A percentile compares a stretch with the other conserved stretches of the same genome.
Conservation (phyloP, 306 rosid species). For the Ochetophila trinervis region DNA sequence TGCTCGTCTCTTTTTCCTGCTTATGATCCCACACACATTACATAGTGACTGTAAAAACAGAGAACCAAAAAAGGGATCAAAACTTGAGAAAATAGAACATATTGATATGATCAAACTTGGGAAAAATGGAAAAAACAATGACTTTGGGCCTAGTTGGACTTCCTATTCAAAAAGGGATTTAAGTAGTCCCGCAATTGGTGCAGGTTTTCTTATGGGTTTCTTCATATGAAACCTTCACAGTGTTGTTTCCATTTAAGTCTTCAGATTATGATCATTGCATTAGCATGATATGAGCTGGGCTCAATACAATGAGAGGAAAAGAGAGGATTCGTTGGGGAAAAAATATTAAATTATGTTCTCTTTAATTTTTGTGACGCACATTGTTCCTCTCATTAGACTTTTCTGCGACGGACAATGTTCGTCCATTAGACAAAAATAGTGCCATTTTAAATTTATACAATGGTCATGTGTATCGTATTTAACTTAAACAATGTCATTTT, state of each 20-base stretch:
- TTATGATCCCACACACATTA: conserved; percentile 97
- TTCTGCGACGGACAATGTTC: no score
- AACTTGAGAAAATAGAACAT: not conserved
- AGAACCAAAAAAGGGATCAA: not conserved
- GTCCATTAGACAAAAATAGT: no score
- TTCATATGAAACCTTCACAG: conserved; percentile 44
- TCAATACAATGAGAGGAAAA: no score
- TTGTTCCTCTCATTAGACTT: no score
- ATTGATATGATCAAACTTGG: not conserved
- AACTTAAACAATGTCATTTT: no score
- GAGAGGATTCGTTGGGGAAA: no score
- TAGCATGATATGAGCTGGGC: no score
- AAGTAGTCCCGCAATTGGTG: conserved; percentile 89
- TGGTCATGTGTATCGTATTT: no score
- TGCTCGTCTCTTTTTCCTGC: conserved; percentile 92
- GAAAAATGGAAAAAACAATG: not conserved
- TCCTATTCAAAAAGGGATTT: conserved; percentile 96
- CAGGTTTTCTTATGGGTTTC: conserved; percentile 74
- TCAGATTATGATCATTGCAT: conserved; percentile 80
- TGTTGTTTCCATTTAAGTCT: conserved; percentile 41
- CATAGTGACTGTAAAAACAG: conserved; percentile 63
- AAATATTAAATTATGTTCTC: no score
- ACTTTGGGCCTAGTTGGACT: conserved; percentile 99
- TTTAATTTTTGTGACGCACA: no score
- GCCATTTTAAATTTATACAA: no score